Conservation (phyloP, 2,329 filamentous ascomycete genomes). For the Fusarium liriodendri region DNA sequence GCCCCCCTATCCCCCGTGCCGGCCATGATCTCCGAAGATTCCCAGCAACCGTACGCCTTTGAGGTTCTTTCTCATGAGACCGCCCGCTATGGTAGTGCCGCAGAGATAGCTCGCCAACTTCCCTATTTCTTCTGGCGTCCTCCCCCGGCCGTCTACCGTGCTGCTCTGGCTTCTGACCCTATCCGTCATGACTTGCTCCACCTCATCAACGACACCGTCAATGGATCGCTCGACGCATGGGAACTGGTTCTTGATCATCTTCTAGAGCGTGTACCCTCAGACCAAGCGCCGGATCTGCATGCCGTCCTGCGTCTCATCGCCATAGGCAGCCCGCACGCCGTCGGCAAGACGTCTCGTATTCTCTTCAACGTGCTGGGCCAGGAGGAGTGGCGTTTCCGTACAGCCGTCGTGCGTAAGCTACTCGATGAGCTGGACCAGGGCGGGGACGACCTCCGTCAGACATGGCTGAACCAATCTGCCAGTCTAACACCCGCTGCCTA, state of each 20-base stretch:
- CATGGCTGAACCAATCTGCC: constrained; percentile 24
- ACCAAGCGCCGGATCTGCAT: constrained; percentile 41
- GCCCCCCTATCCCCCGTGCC: constrained; percentile 43
- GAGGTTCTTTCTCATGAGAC: constrained; percentile 34
- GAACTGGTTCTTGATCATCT: constrained; percentile 28
- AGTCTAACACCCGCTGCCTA: neutral
- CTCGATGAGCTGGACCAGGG: constrained; percentile 33
- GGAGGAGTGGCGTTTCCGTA: constrained; percentile 49
- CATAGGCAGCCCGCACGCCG: constrained; percentile 45
- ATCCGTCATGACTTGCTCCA: constrained; percentile 26
- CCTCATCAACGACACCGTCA: constrained; percentile 42
- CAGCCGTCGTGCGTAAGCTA: constrained; percentile 37
- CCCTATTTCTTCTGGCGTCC: constrained; percentile 55
- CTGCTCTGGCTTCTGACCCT: constrained; percentile 35
- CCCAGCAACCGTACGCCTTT: constrained; percentile 36
- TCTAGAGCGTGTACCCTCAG: constrained; percentile 19
- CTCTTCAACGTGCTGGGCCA: constrained; percentile 51
- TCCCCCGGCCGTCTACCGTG: constrained; percentile 44
- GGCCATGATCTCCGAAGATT: constrained; percentile 29
- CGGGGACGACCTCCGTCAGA: constrained; percentile 17
- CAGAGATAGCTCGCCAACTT: constrained; percentile 45
- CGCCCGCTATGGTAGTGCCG: constrained; percentile 34
- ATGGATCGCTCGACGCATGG: constrained; percentile 18
- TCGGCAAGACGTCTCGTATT: constrained; percentile 44
- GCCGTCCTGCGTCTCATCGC: constrained; percentile 47